These are phyloP conservation scores for Acanthochlamys bracteata DNA, from an alignment of 106 monocot genomes.

Conservation along the genomic window DNA sequence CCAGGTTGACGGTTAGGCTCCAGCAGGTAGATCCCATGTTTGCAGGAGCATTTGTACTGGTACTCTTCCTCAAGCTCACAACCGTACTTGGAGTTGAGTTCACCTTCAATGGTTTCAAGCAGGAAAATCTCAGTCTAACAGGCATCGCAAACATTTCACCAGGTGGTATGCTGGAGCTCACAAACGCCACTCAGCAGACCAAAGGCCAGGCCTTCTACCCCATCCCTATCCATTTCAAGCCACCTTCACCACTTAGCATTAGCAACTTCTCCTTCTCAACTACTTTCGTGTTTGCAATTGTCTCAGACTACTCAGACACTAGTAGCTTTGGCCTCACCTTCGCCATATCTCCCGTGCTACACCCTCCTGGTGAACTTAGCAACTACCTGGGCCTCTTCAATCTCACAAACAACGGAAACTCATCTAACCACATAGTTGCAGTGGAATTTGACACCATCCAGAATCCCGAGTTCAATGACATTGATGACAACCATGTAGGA, in stretches of 20 bases:
- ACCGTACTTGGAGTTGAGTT: no score
- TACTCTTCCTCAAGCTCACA: no score
- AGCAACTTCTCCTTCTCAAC: background rate
- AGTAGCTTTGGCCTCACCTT: slow-evolving; percentile 1
- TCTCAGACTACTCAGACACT: background rate
- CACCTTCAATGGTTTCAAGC: background rate
- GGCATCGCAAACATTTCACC: background rate
- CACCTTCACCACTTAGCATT: background rate
- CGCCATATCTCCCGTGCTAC: background rate
- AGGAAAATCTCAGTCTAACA: background rate
- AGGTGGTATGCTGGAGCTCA: background rate
- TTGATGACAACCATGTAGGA: slow-evolving; percentile 7
- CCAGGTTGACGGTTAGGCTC: no score
- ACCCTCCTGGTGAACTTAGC: background rate
- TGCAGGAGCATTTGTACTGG: no score
- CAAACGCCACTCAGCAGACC: background rate
- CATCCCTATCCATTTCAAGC: background rate
- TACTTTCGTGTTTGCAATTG: slow-evolving; percentile 9
- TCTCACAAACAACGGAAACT: slow-evolving; percentile 1
- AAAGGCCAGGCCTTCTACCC: slow-evolving; percentile 4
- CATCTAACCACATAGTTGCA: slow-evolving; percentile 3
- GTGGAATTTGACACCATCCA: background rate
- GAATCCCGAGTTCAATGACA: background rate
- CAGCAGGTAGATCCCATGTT: no score
- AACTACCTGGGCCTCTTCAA: slow-evolving; percentile 5